phyloP scores from a whole-genome alignment of 495 filamentous ascomycete species.

The Penicillium goetzii region DNA sequence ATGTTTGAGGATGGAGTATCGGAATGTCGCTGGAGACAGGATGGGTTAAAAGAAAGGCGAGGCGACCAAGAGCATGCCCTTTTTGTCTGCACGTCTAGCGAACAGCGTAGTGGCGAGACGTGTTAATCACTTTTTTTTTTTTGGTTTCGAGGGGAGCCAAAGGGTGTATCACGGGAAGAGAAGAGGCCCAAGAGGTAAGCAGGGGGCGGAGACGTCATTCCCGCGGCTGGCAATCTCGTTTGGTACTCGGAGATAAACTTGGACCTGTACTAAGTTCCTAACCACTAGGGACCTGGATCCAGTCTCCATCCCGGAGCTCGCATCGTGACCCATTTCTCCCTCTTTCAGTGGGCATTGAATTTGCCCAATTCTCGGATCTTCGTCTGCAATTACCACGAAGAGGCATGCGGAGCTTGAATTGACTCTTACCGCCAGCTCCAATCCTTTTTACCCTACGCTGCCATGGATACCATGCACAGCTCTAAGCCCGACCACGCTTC shows the following conservation, averaged over 20 bases:
- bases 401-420: slow-evolving; percentile 19
- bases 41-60: neutral
- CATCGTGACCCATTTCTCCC: slow-evolving; percentile 3
- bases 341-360: slow-evolving; percentile 1
- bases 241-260: slow-evolving; percentile 12
- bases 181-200: slow-evolving; percentile 2
- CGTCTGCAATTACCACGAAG: slow-evolving; percentile 2
- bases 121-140: neutral
- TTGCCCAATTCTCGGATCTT: neutral
- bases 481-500: slow-evolving; percentile 19
- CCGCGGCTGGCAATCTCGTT: slow-evolving; percentile 23
- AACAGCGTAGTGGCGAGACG: neutral
- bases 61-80: neutral
- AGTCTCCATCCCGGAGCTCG: slow-evolving; percentile 13
- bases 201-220: slow-evolving; percentile 40
- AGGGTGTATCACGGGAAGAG: slow-evolving; percentile 4
- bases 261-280: slow-evolving; percentile 1
- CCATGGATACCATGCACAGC: slow-evolving; percentile 26
- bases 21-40: neutral
- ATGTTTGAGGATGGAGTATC: neutral
- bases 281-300: neutral
- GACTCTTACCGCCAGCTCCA: slow-evolving; percentile 23
- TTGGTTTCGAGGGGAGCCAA: neutral
- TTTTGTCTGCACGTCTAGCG: neutral
- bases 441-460: slow-evolving; percentile 11